Evolutionary conservation across 1,284 basidiomycete species (phyloP), one percentile per base, ranked within the genome.

Genomic region (Ustilago crameri): DNA sequence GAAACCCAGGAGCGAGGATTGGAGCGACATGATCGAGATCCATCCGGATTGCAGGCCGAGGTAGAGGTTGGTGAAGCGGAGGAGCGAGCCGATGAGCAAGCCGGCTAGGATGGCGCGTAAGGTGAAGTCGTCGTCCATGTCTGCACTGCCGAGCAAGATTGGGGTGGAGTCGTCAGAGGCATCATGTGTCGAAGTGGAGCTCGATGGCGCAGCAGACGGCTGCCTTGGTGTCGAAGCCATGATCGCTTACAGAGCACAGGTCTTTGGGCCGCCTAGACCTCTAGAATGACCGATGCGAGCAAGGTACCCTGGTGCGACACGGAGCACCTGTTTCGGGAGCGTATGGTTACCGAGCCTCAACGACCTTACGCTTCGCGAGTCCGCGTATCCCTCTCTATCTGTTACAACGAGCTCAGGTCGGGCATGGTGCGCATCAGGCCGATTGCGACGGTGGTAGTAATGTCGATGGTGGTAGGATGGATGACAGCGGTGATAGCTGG

Each of bases 21-120:
- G 94, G 8, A 96, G 88, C 3, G 93, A 94, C 94, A 96, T 97
- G 93, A 92, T 93, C 57, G 74, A 76, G 24, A 91, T 90, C 89
- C 89, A 91, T 70, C 90, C 90, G 0, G 90, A 90, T 82, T 91
- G 90, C 18, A 91, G 85, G 14, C 90, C 91, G 66, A 91, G 90
- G 78, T 90, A 91, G 30, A 90, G 85, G 76, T 91, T 91, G 58
- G 90, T 91, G 81, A 91, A 90, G 76, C 90, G 90, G 55, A 92
- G 84, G 18, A 91, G 84, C 69, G 88, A 88, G n/a, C 90, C 90
- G 41, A 91, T 90, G 24, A 87, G 75, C 23, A 91, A 85, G 0
- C 90, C 90, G 9, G 88, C 85, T 10, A 86, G 43, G 10, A 89
- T 86, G 10, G 89, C 88, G 17, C 86, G 82, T 26, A 59, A 24